Evolutionary conservation across 148 eudicot genomes (phyloP), one percentile per base, ranked within the genome.

Genomic region (Euryodendron excelsum): DNA sequence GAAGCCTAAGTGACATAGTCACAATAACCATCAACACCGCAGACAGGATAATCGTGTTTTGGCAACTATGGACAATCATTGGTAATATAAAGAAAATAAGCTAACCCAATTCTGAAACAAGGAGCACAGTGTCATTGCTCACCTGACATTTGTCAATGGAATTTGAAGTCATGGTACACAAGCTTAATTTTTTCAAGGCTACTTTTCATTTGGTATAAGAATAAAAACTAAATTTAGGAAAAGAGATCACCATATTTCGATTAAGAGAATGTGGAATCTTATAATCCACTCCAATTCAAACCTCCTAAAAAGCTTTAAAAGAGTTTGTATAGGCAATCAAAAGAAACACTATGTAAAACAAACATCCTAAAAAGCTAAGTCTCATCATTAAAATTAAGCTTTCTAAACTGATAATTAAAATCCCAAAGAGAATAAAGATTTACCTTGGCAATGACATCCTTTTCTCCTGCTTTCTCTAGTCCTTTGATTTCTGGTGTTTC

Each of bases 391-490:
- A 69, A 44, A 5, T 27, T 10, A 21, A 47, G 50, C 36, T 69
- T 69, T 10, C 10, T 44, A 8, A 45, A 45, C 56, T 44, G 55
- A 18, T 4, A 48, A 72, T 30, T 18, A 10, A 61, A 47, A 21
- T 23, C 23, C 18, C 10, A 25, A 74, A n/a, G 21, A 74, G 0
- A 36, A 44, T 72, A 21, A 23, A 72, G 18, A 20, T 25, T 67
- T 74, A 91, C 98, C 90, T 86, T 89, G 14, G 61, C 81, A 73
- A 89, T 86, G 58, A 80, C 90, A 52, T 77, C 63, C 79, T 91
- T 90, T 69, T 94, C 91, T 27, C 92, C 94, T 1, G 59, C 70
- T 81, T 89, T 94, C 85, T 90, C 97, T 45, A 91, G 79, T 66
- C 89, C 85, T 80, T 66, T 86, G 71, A 92, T 86, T 61, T 92